Base-by-base conservation (phyloP, 352 stramenopile genomes). In the Phytopythium delawarense region DNA sequence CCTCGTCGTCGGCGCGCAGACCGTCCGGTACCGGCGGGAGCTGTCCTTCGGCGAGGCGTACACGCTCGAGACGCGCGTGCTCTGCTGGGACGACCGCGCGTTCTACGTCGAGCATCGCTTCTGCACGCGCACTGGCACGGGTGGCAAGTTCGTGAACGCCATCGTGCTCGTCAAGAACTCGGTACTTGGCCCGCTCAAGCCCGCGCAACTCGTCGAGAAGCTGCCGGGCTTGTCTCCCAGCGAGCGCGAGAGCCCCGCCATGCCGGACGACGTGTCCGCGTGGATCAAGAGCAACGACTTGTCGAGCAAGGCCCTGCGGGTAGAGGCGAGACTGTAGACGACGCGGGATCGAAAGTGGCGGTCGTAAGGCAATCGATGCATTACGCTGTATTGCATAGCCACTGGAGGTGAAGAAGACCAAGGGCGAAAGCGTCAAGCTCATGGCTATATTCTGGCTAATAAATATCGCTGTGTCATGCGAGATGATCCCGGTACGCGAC, bases 51-150 rank as follows among this genome's bases (percentile, higher is more conserved):
- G 81, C 30, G 69, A 94, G 65, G 34, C 54, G 13, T 96, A 91
- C 68, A 76, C 70, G 52, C 66, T 96, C 56, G 65, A 91, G 69
- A 85, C 84, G n/a, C 75, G 87, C 30, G 59, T 96, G 54, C 62
- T 91, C 4, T 88, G 81, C 59, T 94, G 87, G 87, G 84, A 96
- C 67, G 69, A 81, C 40, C 78, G 81, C 28, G 84, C 87, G 3
- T 96, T 94, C 67, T 96, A 94, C 69, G 71, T 96, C 4, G 87
- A 96, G 67, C 87, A 96, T 46, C 84, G 84, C 21, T 96, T 96
- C 58, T 78, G 90, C 56, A 93, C 82, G 20, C 67, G 70, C 35
- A 46, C 58, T 18, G 32, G 45, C 40, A 65, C 63, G 32, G 35
- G 40, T 18, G 61, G 62, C 21, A 59, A 68, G n/a, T 96, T 96